phyloP scores from a whole-genome alignment of 2,329 filamentous ascomycete genomes.

The Zarea fungicola region DNA sequence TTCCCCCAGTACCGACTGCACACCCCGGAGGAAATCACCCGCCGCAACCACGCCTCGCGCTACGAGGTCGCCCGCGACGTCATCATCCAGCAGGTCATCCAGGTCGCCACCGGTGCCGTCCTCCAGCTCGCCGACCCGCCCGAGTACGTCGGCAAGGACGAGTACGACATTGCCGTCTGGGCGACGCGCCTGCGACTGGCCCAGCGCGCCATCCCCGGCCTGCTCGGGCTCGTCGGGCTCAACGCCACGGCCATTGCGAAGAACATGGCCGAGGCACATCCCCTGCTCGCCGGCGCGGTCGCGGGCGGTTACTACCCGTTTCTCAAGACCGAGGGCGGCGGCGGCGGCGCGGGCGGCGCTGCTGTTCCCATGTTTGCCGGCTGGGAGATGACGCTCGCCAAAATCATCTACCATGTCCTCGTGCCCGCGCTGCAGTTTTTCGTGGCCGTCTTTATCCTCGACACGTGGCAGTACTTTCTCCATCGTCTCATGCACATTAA shows the following conservation, averaged over 20 bases:
- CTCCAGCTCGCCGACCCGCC: constrained; percentile 68
- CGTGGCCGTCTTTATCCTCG: constrained; percentile 69
- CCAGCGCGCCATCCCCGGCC: constrained; percentile 68
- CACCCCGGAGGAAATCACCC: constrained; percentile 84
- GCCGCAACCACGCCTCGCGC: constrained; percentile 80
- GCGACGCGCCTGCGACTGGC: constrained; percentile 73
- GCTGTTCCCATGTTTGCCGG: constrained; percentile 68
- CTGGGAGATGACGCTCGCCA: constrained; percentile 75
- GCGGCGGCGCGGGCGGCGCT: too few relatives aligned
- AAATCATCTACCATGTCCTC: constrained; percentile 70
- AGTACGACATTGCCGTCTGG: constrained; percentile 87
- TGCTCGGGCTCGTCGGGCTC: constrained; percentile 68
- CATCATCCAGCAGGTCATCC: constrained; percentile 84
- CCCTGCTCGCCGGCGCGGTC: constrained; percentile 68
- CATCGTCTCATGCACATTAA: constrained; percentile 97
- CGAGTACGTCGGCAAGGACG: constrained; percentile 70
- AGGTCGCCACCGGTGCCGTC: constrained; percentile 64
- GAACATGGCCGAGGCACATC: constrained; percentile 65
- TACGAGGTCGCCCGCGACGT: constrained; percentile 88
- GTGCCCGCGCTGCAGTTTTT: constrained; percentile 75
- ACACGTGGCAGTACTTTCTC: constrained; percentile 98
- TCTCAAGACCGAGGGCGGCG: constrained; percentile 55
- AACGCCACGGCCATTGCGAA: constrained; percentile 71
- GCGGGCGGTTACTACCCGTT: constrained; percentile 77
- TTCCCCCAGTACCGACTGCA: constrained; percentile 91